Evolutionary conservation across 1,284 basidiomycete species (phyloP), one percentile per base, ranked within the genome.

Genomic region (Ganoderma meredithae): DNA sequence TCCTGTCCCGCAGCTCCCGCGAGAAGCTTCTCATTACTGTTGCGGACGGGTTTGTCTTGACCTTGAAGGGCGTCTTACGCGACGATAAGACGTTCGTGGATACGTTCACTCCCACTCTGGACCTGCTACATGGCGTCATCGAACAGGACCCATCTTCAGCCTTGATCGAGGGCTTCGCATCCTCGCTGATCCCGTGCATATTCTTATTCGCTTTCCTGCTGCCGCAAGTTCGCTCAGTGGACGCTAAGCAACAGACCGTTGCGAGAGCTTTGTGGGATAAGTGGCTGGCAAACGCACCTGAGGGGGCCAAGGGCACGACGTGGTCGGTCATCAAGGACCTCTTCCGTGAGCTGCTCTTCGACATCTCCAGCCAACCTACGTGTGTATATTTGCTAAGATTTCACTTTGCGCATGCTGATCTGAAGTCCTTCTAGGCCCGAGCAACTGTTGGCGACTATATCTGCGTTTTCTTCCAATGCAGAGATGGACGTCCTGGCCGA

Each of bases 121-220:
- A 78, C n/a, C 72, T 87, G 13, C 76, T 86, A 15, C 64, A 74
- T 5, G 75, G 19, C 65, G 41, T 82, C 1, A 67, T 81, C 15
- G 76, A 78, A 6, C 73, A 76, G 68, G 74, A 12, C 68, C 76
- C 56, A 36, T 62, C 31, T 52, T 71, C 13, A 61, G 60, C 19
- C 60, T 71, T 60, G 31, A 65, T 63, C 17, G 64, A 13, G 7
- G 55, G 63, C 13, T 64, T 71, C 19, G 64, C 69, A 4, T 47
- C 68, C 15, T 58, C 74, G 0, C 69, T 85, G 43, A 64, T 88
- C 12, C 83, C 84, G 0, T 78, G 83, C 64, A 64, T 89, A 3
- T 88, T 86, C 71, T 63, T 87, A 7, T 80, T 86, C 47, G 84
- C 80, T 1, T 83, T 84, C 73, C 75, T 90, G 36, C 65, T 88